These are phyloP conservation scores for Punica granatum DNA, from an alignment of 345 rosid species.

Conservation along the genomic window DNA sequence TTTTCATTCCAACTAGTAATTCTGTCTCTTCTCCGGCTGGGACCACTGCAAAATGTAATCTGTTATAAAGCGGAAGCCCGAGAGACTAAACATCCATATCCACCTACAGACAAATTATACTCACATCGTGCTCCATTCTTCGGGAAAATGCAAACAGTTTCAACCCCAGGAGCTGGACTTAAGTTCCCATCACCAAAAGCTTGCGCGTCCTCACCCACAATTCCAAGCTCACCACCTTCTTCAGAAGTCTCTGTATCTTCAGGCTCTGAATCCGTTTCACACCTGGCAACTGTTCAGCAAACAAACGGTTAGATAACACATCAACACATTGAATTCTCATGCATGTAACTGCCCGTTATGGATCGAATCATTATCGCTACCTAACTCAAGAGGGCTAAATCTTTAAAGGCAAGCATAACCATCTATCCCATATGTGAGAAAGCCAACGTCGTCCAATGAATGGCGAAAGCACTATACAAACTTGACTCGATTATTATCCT, in stretches of 20 bases:
- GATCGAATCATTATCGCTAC: background rate
- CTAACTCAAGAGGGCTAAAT: background rate
- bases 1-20: constrained; percentile 81
- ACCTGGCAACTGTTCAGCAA: constrained; percentile 43
- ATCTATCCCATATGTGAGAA: background rate
- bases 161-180: constrained; percentile 60
- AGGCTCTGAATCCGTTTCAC: constrained; percentile 52
- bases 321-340: constrained; percentile 24
- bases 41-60: constrained; percentile 38
- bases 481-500: background rate
- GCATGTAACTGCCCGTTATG: background rate
- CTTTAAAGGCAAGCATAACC: background rate
- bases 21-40: constrained; percentile 78
- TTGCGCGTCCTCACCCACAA: constrained; percentile 53
- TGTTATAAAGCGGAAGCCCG: background rate
- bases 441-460: background rate
- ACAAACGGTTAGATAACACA: background rate
- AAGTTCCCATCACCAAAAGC: constrained; percentile 44
- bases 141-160: constrained; percentile 64
- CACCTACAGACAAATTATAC: constrained; percentile 1
- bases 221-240: constrained; percentile 58
- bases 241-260: constrained; percentile 41
- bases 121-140: constrained; percentile 63
- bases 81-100: background rate
- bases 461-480: background rate